Evolutionary conservation across 2,329 filamentous ascomycete species (phyloP).

Genomic region (Pestalotiopsis sp.): DNA sequence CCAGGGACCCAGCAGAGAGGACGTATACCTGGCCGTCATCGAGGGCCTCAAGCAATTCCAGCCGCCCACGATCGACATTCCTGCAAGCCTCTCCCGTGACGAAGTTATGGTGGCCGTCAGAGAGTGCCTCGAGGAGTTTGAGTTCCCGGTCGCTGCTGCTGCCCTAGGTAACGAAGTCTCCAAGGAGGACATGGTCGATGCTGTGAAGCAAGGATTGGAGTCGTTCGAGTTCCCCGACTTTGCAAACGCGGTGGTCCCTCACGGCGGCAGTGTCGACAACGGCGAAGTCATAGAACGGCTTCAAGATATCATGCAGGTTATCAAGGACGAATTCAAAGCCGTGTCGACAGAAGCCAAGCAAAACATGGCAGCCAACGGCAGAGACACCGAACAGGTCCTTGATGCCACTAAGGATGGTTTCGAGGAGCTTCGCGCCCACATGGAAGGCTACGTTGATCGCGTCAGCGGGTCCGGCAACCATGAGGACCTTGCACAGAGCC

Average conservation of each 20-base stretch:
- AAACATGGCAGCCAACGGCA: constrained; percentile 75
- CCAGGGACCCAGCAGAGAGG: constrained; percentile 71
- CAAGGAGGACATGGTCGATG: constrained; percentile 62
- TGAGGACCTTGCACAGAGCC: constrained; percentile 73
- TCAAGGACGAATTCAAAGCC: constrained; percentile 60
- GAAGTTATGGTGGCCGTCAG: constrained; percentile 83
- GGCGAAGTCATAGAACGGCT: constrained; percentile 56
- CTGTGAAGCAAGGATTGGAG: constrained; percentile 60
- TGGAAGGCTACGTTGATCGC: constrained; percentile 79
- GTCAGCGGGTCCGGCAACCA: constrained; percentile 68
- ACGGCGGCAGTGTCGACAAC: constrained; percentile 35
- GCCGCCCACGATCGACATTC: constrained; percentile 69
- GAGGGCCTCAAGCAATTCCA: constrained; percentile 81
- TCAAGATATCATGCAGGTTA: constrained; percentile 63
- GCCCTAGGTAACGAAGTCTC: constrained; percentile 55
- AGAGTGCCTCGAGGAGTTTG: constrained; percentile 83
- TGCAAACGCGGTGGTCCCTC: constrained; percentile 40
- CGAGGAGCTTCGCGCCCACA: constrained; percentile 75
- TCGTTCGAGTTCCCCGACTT: constrained; percentile 34
- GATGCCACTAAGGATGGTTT: constrained; percentile 87
- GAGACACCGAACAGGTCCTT: constrained; percentile 84
- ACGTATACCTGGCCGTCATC: constrained; percentile 83
- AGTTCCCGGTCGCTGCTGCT: constrained; percentile 66
- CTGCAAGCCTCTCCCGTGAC: constrained; percentile 71
- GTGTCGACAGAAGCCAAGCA: constrained; percentile 69